Evolutionary conservation across 352 stramenopile genomes (phyloP).

Genomic region (Globisporangium radiosum): DNA sequence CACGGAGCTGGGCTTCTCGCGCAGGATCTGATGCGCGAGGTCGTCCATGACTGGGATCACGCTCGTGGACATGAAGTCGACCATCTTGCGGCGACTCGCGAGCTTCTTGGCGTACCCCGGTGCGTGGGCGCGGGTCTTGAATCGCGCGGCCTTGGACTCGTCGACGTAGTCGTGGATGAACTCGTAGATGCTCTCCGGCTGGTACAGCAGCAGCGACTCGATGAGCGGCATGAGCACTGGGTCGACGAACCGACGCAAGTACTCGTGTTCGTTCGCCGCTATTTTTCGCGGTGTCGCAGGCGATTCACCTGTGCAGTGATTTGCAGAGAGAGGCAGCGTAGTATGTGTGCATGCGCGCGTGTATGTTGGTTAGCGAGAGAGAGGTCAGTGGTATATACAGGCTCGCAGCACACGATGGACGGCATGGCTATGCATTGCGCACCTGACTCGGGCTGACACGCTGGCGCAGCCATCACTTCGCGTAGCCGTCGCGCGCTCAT

Average conservation of each 20-base stretch:
- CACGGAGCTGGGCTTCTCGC: slow-evolving; percentile 60
- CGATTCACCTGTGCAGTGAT: too few species aligned
- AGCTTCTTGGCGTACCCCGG: slow-evolving; percentile 65
- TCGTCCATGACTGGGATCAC: slow-evolving; percentile 84
- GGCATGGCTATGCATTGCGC: background rate
- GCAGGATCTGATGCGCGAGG: slow-evolving; percentile 70
- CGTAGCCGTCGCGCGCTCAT: slow-evolving; percentile 33
- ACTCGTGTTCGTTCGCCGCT: slow-evolving; percentile 68
- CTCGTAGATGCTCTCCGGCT: slow-evolving; percentile 73
- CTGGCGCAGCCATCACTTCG: slow-evolving; percentile 20
- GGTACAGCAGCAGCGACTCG: slow-evolving; percentile 69
- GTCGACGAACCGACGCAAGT: slow-evolving; percentile 68
- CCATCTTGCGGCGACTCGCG: slow-evolving; percentile 66
- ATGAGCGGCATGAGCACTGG: slow-evolving; percentile 81
- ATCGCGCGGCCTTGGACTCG: slow-evolving; percentile 38
- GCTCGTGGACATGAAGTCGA: slow-evolving; percentile 79
- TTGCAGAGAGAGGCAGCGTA: too few species aligned
- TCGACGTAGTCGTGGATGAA: slow-evolving; percentile 81
- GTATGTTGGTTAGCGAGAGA: background rate
- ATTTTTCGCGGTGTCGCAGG: slow-evolving; percentile 13
- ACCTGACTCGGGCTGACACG: slow-evolving; percentile 6
- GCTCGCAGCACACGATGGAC: too few species aligned
- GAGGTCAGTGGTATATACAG: background rate
- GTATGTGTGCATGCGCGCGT: background rate
- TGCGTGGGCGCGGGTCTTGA: slow-evolving; percentile 14